Conservation (phyloP, 2,329 filamentous ascomycete genomes). For the Cladosporium sp. region DNA sequence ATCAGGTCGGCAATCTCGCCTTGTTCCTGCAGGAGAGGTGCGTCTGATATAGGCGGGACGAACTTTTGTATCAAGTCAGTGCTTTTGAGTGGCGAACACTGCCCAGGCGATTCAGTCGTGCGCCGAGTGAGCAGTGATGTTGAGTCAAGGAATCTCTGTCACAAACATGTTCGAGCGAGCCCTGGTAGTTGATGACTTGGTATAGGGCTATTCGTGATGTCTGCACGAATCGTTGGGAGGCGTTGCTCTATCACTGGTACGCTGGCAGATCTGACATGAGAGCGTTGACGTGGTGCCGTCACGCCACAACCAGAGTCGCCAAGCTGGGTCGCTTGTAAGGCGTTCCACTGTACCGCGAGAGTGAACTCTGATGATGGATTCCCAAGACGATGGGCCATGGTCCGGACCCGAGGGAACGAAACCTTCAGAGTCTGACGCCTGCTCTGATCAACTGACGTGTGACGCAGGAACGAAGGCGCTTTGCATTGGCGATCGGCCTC, state of each 20-base stretch:
- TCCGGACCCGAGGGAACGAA: conserved; percentile 7
- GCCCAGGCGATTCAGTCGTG: neutral
- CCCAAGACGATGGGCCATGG: conserved; percentile 5
- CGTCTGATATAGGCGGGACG: conserved; percentile 1
- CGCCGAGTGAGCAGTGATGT: neutral
- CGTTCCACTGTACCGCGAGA: neutral
- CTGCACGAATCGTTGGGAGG: conserved; percentile 3
- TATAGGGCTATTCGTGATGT: neutral
- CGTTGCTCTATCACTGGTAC: neutral
- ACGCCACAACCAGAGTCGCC: neutral
- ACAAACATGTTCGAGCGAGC: neutral
- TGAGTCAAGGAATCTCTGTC: neutral
- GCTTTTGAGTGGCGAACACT: neutral
- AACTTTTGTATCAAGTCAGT: neutral
- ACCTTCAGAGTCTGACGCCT: conserved; percentile 6
- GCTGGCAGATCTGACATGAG: neutral
- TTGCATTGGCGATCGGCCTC: neutral
- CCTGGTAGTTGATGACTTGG: neutral
- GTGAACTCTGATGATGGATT: neutral
- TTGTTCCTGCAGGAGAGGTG: neutral
- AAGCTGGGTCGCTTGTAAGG: neutral
- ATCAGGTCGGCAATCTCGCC: neutral
- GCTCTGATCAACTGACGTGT: neutral
- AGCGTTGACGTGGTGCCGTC: neutral
- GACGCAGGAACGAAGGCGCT: neutral